Percentiles rank a stretch among this genome's conserved stretches.
phyloP scores from a whole-genome alignment of 441 rosid species.

The Populus hybrid region DNA sequence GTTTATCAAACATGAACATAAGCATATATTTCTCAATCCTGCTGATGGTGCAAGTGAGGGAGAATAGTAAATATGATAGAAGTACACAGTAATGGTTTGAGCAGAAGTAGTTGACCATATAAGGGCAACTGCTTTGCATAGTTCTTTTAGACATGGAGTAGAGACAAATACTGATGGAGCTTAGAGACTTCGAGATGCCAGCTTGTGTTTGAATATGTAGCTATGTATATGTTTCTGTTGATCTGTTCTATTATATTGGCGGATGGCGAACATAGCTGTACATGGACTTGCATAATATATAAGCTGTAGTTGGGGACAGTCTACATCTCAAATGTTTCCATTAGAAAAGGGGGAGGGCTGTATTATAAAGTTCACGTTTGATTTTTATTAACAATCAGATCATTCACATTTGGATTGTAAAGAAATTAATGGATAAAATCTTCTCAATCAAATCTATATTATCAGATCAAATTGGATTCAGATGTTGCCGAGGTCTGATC shows the following conservation, averaged over 20 bases:
- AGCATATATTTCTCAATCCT: background rate
- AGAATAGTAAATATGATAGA: background rate
- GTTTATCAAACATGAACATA: background rate
- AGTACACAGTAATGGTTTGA: background rate
- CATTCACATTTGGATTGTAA: background rate
- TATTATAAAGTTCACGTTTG: background rate
- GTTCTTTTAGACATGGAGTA: constrained; percentile 1
- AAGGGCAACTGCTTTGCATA: background rate
- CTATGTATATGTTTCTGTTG: background rate
- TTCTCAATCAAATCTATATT: background rate
- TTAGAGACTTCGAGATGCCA: background rate
- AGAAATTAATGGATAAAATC: background rate
- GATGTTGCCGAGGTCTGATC: background rate
- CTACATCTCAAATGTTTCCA: background rate
- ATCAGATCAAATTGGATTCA: background rate
- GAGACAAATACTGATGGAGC: background rate
- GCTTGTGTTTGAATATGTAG: background rate
- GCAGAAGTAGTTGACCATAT: background rate
- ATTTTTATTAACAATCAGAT: background rate
- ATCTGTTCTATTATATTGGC: background rate
- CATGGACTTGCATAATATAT: background rate
- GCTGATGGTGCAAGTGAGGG: background rate
- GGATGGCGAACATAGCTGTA: background rate
- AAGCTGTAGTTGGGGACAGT: background rate
- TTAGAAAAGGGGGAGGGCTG: background rate